Evolutionary conservation across 805 yeast species (phyloP).

Genomic region (Cyberlindnera maritima): DNA sequence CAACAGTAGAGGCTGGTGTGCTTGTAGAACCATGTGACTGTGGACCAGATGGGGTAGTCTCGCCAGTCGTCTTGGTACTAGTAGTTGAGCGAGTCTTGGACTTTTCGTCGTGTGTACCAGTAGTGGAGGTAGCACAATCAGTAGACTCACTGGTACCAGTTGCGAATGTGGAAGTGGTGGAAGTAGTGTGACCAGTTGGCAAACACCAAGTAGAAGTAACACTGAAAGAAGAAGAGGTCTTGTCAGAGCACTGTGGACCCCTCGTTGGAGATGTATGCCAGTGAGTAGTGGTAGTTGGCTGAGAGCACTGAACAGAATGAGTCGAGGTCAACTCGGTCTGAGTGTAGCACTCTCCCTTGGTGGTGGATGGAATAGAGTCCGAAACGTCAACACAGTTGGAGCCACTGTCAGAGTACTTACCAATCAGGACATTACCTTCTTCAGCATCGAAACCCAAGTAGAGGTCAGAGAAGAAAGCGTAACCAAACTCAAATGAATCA

Average conservation of each 20-base stretch:
- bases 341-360: conserved; percentile 7
- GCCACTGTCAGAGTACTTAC: conserved; percentile 13
- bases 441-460: conserved; percentile 19
- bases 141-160: conserved; percentile 27
- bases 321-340: conserved; percentile 9
- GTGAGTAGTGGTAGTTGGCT: conserved; percentile 12
- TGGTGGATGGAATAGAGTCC: conserved; percentile 8
- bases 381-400: conserved; percentile 10
- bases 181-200: neutral
- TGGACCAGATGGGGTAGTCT: neutral
- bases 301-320: conserved; percentile 1
- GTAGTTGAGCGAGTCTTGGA: conserved; percentile 1
- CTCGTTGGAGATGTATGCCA: conserved; percentile 5
- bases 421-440: conserved; percentile 15
- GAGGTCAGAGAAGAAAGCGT: conserved; percentile 16
- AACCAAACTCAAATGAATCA: conserved; percentile 17
- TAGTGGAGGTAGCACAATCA: conserved; percentile 18
- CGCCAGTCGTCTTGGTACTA: neutral
- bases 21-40: neutral
- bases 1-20: neutral
- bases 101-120: conserved; percentile 4
- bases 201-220: neutral
- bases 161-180: conserved; percentile 15
- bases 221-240: neutral
- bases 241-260: conserved; percentile 5